Conservation (phyloP, 495 filamentous ascomycete species). For the Talaromyces borbonicus region DNA sequence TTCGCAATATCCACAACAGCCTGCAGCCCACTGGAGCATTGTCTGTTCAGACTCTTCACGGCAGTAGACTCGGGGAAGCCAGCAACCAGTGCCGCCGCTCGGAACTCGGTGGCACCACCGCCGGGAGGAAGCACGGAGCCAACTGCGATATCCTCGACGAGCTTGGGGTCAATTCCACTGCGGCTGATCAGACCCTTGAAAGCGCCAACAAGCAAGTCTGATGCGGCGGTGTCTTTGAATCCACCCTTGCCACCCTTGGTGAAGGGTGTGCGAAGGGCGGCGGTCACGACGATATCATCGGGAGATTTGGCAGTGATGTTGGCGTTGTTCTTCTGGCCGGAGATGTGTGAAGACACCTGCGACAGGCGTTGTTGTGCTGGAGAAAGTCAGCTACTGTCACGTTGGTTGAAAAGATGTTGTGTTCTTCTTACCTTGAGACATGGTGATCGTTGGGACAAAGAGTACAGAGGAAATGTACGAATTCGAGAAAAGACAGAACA, state of each 20-base stretch:
- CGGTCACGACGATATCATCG: constrained; percentile 83
- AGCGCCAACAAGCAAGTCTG: constrained; percentile 78
- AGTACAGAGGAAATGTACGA: background rate
- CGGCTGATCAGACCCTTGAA: constrained; percentile 72
- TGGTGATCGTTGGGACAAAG: constrained; percentile 1
- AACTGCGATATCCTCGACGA: constrained; percentile 88
- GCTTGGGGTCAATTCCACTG: constrained; percentile 71
- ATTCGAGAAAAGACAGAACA: constrained; percentile 6
- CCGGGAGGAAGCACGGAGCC: constrained; percentile 87
- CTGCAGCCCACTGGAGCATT: constrained; percentile 84
- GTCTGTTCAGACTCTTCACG: constrained; percentile 78
- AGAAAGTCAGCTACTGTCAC: constrained; percentile 7
- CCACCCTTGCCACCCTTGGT: constrained; percentile 87
- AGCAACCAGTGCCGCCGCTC: constrained; percentile 82
- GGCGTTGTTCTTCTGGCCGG: constrained; percentile 37
- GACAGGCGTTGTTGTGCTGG: constrained; percentile 52
- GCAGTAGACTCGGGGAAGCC: constrained; percentile 80
- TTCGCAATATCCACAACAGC: constrained; percentile 90
- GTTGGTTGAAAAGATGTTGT: background rate
- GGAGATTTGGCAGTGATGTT: constrained; percentile 51
- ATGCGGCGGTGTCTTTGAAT: constrained; percentile 86
- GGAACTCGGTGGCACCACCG: constrained; percentile 93
- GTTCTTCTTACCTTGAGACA: constrained; percentile 11
- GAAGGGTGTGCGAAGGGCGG: constrained; percentile 81
- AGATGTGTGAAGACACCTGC: constrained; percentile 54